Base-by-base conservation (phyloP, 495 filamentous ascomycete species). In the Aspergillus bridgeri region DNA sequence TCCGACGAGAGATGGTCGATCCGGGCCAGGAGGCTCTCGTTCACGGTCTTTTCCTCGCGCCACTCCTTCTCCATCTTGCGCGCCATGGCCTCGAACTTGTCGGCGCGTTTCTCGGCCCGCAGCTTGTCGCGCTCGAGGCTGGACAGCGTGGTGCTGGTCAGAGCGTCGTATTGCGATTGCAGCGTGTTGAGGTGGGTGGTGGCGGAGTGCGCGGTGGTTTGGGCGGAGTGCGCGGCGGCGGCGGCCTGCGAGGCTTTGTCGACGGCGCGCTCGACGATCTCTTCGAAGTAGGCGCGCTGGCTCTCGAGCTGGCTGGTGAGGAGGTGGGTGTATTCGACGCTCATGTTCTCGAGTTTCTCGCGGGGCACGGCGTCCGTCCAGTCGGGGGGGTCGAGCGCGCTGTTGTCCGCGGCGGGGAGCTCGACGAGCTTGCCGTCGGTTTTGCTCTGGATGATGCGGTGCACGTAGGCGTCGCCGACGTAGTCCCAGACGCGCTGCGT, bases 401-500 rank as follows among this genome's bases (percentile, higher is more conserved):
- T 73, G 69, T 77, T 61, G 48, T 75, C 75, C 42, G 74, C 75
- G 0, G 71, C 73, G 4, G 92, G 89, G 24, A 96, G 77, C 67
- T 96, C 92, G 44, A 96, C 86, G 1, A 96, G 79, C 65, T 97
- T 78, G 48, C 90, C 91, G 67, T 96, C 91, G 5, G 88, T 86
- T 73, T 96, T 95, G 62, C 89, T 89, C 62, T 94, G 87, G 54
- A 98, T 93, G 33, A 98, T 84, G 9, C 94, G 88, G 74, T 98
- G 94, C 19, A 98, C 94, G 78, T 96, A 98, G 60, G 86, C 87
- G 64, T 98, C 95, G 33, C 89, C 89, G 0, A 88, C 88, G 65
- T 98, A 98, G 76, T 98, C 95, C 94, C 94, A 98, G 5, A 98
- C 91, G 57, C 93, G 89, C 67, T 98, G 93, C 0, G 92, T 92